Base-by-base conservation (phyloP, 129 eudicot species). In the Helichrysum umbraculigerum region DNA sequence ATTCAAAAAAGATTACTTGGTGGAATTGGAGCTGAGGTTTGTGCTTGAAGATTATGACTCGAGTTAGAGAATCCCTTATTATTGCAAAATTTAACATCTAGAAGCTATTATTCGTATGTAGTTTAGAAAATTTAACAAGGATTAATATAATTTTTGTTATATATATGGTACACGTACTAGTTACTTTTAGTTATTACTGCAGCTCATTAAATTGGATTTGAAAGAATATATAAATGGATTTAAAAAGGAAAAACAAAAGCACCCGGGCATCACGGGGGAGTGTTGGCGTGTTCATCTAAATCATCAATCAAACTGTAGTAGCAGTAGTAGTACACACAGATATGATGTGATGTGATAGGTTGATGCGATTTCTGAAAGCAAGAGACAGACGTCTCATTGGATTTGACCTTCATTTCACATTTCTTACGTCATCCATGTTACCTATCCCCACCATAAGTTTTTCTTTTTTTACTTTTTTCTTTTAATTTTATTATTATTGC, bases 181-280 rank as follows among this genome's bases (percentile, higher is more conserved):
- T 25, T 25, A 25, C 28, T 25, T 25, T 25, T 25, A 25, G 28
- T 25, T 25, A 25, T 25, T 25, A 25, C 1, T 25, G 28, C 28
- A 25, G 28, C 28, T 25, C 28, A 25, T 0, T 25, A 0, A 25
- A 25, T 25, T 32, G 47, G 14, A 41, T 21, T 62, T 25, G 3
- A 9, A 60, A 60, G 4, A 25, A 61, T 61, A 61, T 25, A n/a
- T n/a, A 25, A 0, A 25, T 1, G 5, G 33, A 62, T n/a, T 60
- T 29, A 63, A 63, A 50, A 4, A 16, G 7, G 7, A 44, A 47
- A 54, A 75, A 62, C 52, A 64, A 64, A 75, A 75, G 64, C 72
- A 64, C 79, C 79, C 79, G 79, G 65, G 35, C 63, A 75, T 64
- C 79, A 75, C 72, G 79, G 79, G 79, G 79, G 79, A 64, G 79